phyloP scores from a whole-genome alignment of 73 alveolate species.

The Urostyla sp. region DNA sequence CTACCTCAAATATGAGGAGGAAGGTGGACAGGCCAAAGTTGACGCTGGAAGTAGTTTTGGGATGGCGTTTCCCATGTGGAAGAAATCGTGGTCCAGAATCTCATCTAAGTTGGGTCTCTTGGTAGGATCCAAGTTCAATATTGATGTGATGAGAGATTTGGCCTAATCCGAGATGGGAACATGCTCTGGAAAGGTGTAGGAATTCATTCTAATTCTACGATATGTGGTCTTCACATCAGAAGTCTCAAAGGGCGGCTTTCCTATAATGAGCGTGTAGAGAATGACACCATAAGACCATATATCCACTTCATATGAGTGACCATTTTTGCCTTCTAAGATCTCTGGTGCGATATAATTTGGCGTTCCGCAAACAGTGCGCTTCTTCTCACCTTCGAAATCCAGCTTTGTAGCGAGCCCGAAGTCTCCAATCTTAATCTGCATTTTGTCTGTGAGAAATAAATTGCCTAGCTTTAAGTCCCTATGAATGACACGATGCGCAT shows the following conservation, averaged over 20 bases:
- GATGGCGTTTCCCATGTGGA: constrained; percentile 85
- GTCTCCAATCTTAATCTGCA: constrained; percentile 93
- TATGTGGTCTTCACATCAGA: constrained; percentile 92
- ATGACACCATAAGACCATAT: constrained; percentile 94
- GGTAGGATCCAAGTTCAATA: constrained; percentile 88
- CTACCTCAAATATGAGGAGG: constrained; percentile 77
- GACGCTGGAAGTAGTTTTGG: constrained; percentile 93
- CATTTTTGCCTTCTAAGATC: constrained; percentile 87
- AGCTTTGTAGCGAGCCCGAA: constrained; percentile 95
- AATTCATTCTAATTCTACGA: constrained; percentile 86
- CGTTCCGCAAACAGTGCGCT: constrained; percentile 96
- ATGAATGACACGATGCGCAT: constrained; percentile 90
- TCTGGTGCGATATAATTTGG: constrained; percentile 97
- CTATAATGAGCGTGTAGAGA: constrained; percentile 87
- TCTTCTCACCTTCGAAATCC: constrained; percentile 90
- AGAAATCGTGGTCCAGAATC: constrained; percentile 88
- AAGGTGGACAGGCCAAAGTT: constrained; percentile 95
- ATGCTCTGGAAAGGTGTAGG: constrained; percentile 94
- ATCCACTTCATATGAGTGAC: constrained; percentile 94
- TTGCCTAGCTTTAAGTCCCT: constrained; percentile 97
- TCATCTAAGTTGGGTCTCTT: constrained; percentile 95
- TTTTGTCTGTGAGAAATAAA: constrained; percentile 81
- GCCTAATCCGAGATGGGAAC: constrained; percentile 92
- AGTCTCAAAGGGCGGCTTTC: constrained; percentile 98
- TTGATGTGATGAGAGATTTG: constrained; percentile 80